phyloP scores from a whole-genome alignment of 768 basidiomycete genomes.

The Agrocybe pediades region DNA sequence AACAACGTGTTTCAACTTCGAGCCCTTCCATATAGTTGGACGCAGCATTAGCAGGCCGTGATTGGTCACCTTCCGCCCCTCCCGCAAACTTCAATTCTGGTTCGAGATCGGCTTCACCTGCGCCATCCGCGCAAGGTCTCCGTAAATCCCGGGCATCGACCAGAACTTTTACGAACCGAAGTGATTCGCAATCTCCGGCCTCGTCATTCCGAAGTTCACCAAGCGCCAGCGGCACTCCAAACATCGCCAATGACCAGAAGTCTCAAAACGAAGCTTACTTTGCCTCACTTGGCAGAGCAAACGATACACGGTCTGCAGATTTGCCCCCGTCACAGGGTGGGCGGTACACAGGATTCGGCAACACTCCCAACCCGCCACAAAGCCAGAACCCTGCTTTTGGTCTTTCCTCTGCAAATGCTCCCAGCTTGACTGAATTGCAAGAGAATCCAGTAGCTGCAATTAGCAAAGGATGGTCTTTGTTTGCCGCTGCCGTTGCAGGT shows the following conservation, averaged over 20 bases:
- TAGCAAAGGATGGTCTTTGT: conserved; percentile 95
- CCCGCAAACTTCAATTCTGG: conserved; percentile 47
- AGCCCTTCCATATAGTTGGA: conserved; percentile 63
- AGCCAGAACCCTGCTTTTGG: conserved; percentile 67
- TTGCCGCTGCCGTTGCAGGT: conserved; percentile 81
- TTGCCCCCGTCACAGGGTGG: conserved; percentile 94
- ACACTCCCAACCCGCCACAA: conserved; percentile 63
- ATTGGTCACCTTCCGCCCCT: conserved; percentile 79
- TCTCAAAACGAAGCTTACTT: conserved; percentile 88
- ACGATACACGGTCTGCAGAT: conserved; percentile 74
- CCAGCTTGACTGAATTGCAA: conserved; percentile 79
- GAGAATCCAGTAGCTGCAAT: conserved; percentile 84
- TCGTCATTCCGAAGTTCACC: conserved; percentile 48
- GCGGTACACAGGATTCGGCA: conserved; percentile 91
- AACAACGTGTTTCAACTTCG: conserved; percentile 11
- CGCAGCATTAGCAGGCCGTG: conserved; percentile 67
- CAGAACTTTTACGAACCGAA: conserved; percentile 53
- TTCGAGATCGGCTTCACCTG: conserved; percentile 47
- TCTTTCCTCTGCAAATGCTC: conserved; percentile 79
- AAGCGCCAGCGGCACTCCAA: conserved; percentile 46
- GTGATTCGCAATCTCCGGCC: conserved; percentile 58
- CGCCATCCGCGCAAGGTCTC: conserved; percentile 77
- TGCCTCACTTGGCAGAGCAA: conserved; percentile 77
- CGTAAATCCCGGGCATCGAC: conserved; percentile 82
- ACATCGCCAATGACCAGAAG: conserved; percentile 57